Evolutionary conservation across 805 yeast species (phyloP), one percentile per base, ranked within the genome.

Genomic region (Saccharomycopsis sp.): DNA sequence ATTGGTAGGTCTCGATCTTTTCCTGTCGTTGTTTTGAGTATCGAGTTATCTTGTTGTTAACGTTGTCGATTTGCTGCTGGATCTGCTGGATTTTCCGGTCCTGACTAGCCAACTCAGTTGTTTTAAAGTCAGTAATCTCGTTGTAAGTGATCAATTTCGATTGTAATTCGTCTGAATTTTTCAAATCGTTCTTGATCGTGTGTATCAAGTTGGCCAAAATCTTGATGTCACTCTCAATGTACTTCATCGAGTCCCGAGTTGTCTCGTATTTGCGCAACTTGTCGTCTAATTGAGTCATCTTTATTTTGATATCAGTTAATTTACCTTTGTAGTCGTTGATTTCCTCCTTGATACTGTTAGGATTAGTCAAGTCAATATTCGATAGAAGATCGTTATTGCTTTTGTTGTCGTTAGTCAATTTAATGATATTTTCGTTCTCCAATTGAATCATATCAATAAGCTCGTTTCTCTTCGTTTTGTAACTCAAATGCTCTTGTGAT

Each of bases 11-110:
- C 15, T 63, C 60, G 22, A 66, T 70, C 57, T 71, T 73, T 49
- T 73, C 74, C 17, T 64, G 70, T 15, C 75, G 73, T 57, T 73
- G 78, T 5, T 68, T 68, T 29, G 69, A 67, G 3, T 75, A 66
- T 56, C 75, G 72, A 3, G 60, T 65, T 2, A 73, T 72, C 61
- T 77, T 78, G 24, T 77, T 80, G 56, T 72, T 76, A 12, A 71
- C 68, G 60, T 70, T 73, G 47, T 71, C 67, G 23, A 77, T 68
- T 62, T 78, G 80, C 56, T 76, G 68, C 29, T 68, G 67, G 2
- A 73, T 58, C 57, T 75, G 72, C 59, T 72, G 76, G 5, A 72
- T 70, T 57, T 75, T 75, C 52, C 80, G 68, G 8, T 69, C 65
- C 47, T 76, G 63, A 14, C 47, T 56, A 3, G 47, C 7, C 34